Percentiles rank a stretch among this genome's conserved stretches.
Conservation (phyloP, 352 stramenopile species). For the Phytophthora uliginosa region DNA sequence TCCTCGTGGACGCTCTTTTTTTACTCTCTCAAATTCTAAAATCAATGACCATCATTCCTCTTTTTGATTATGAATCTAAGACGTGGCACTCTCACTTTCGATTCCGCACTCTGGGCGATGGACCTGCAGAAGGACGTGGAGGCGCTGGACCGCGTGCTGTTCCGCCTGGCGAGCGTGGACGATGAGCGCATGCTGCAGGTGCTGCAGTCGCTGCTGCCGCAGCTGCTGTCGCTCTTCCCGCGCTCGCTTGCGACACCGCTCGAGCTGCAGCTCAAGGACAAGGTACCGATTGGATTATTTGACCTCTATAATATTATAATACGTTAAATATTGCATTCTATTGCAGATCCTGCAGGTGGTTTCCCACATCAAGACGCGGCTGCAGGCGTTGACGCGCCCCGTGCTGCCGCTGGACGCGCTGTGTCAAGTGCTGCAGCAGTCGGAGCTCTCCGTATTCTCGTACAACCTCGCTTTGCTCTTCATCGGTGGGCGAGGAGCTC, state of each 20-base stretch:
- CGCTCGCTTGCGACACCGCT: conserved; percentile 41
- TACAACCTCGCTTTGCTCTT: conserved; percentile 83
- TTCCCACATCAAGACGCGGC: conserved; percentile 76
- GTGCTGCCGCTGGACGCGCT: conserved; percentile 64
- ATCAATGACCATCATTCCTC: conserved; percentile 29
- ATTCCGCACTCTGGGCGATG: conserved; percentile 24
- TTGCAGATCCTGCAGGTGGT: conserved; percentile 78
- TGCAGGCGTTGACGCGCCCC: conserved; percentile 61
- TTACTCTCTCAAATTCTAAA: not conserved
- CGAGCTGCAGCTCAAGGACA: conserved; percentile 71
- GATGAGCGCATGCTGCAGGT: conserved; percentile 74
- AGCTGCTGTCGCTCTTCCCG: conserved; percentile 76
- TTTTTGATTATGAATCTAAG: not conserved
- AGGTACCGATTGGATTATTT: conserved; percentile 43
- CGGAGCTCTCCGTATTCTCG: conserved; percentile 61
- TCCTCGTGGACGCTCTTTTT: not conserved
- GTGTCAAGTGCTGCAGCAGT: conserved; percentile 46
- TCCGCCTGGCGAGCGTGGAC: conserved; percentile 77
- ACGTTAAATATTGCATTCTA: not conserved
- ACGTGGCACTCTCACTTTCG: conserved; percentile 12
- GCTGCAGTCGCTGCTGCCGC: conserved; percentile 71
- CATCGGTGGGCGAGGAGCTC: conserved; percentile 48
- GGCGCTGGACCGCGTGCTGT: conserved; percentile 80
- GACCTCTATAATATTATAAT: not conserved
- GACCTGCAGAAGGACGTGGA: conserved; percentile 65